phyloP scores from a whole-genome alignment of 305 asterid species.

The Fraxinus greggii region DNA sequence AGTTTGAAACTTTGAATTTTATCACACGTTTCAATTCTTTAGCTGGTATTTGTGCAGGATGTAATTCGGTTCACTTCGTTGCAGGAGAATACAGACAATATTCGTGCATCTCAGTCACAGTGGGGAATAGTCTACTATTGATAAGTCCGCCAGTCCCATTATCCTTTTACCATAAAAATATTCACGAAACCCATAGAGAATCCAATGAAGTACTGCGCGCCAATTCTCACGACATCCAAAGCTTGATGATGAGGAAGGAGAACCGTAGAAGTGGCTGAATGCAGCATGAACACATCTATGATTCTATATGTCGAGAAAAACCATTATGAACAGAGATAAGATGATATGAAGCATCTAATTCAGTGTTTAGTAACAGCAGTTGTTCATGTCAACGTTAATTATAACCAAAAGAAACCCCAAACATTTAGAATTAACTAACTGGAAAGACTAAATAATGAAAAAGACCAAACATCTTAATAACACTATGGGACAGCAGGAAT shows the following conservation, averaged over 20 bases:
- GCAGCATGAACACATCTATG: background rate
- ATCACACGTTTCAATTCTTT: background rate
- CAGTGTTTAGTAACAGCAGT: background rate
- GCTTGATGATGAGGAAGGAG: background rate
- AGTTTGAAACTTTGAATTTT: background rate
- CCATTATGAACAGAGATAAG: background rate
- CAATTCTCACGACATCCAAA: background rate
- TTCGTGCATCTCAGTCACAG: background rate
- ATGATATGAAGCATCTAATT: background rate
- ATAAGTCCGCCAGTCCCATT: background rate
- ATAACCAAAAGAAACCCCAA: background rate
- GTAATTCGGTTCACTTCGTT: background rate
- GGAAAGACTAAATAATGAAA: background rate
- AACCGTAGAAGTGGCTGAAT: background rate
- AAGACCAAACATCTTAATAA: background rate
- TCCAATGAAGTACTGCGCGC: background rate
- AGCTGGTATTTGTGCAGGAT: background rate
- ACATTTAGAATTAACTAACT: background rate
- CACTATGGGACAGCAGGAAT: background rate
- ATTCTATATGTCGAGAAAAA: background rate
- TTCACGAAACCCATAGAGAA: background rate
- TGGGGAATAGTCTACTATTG: background rate
- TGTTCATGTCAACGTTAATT: background rate
- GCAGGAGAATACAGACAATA: background rate
- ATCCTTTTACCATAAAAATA: background rate